Conservation (phyloP, 371 early-diverging fungal genomes). For the Mucor velutinosus region DNA sequence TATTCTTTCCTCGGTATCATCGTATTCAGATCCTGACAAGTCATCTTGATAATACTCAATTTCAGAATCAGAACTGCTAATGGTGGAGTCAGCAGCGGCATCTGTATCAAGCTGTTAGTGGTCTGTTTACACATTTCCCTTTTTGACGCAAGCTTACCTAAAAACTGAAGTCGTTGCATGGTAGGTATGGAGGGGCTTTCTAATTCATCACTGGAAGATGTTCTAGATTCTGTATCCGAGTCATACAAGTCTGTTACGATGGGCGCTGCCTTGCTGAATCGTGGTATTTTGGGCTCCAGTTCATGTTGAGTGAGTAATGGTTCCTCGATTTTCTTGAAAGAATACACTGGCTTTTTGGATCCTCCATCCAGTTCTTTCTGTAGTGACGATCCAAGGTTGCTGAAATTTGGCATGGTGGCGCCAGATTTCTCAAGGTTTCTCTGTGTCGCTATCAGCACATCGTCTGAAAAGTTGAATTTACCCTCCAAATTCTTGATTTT, state of each 20-base stretch:
- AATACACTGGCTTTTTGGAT: background rate
- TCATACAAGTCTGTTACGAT: conserved; percentile 15
- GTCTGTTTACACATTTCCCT: background rate
- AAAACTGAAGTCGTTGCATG: conserved; percentile 10
- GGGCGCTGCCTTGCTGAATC: conserved; percentile 7
- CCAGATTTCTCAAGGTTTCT: conserved; percentile 82
- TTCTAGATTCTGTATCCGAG: conserved; percentile 20
- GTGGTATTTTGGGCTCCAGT: background rate
- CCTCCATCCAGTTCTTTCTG: conserved; percentile 62
- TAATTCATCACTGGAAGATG: conserved; percentile 14
- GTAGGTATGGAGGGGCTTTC: conserved; percentile 5
- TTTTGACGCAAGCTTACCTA: background rate
- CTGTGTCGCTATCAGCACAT: conserved; percentile 84
- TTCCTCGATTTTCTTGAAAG: conserved; percentile 21
- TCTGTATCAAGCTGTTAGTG: background rate
- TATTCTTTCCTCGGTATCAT: conserved; percentile 6
- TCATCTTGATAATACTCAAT: conserved; percentile 9
- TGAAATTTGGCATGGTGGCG: conserved; percentile 82
- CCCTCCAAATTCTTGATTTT: conserved; percentile 92
- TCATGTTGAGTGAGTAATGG: conserved; percentile 5
- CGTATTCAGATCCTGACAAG: background rate
- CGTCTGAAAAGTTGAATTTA: conserved; percentile 88
- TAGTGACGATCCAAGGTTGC: conserved; percentile 72
- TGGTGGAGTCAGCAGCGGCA: conserved; percentile 7
- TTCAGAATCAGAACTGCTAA: conserved; percentile 19